These are phyloP conservation scores for Moesziomyces sp. DNA, from an alignment of 1,284 basidiomycete species.

Conservation along the genomic window DNA sequence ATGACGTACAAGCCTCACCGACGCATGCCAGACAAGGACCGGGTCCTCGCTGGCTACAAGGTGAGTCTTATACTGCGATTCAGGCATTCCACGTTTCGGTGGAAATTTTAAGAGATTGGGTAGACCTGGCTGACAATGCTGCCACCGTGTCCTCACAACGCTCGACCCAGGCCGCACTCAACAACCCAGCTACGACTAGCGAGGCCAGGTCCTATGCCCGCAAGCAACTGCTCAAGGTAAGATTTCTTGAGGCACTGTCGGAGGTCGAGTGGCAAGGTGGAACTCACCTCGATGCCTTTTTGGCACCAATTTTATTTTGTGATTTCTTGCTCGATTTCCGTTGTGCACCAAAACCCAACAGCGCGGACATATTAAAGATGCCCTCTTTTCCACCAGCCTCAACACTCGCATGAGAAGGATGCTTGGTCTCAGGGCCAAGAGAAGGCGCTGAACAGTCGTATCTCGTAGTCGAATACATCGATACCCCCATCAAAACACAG, in stretches of 20 bases:
- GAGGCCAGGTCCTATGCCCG: slow-evolving; percentile 45
- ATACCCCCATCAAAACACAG: background rate
- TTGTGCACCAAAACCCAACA: background rate
- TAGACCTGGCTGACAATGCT: background rate
- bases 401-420: slow-evolving; percentile 38
- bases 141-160: background rate
- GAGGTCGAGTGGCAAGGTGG: background rate
- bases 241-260: background rate
- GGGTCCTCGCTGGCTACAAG: slow-evolving; percentile 47
- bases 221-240: slow-evolving; percentile 48
- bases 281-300: background rate
- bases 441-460: slow-evolving; percentile 7
- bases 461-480: background rate
- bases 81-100: too few relatives aligned
- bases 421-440: slow-evolving; percentile 45
- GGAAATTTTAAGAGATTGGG: background rate
- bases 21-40: slow-evolving; percentile 44
- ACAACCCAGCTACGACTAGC: slow-evolving; percentile 46
- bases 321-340: background rate
- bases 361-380: slow-evolving; percentile 42
- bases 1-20: slow-evolving; percentile 46
- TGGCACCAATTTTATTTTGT: background rate
- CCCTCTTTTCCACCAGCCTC: slow-evolving; percentile 38
- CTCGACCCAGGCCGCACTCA: slow-evolving; percentile 49
- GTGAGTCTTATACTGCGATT: slow-evolving; percentile 10